Conservation (phyloP, 805 yeast species). For the Candida michaelii region DNA sequence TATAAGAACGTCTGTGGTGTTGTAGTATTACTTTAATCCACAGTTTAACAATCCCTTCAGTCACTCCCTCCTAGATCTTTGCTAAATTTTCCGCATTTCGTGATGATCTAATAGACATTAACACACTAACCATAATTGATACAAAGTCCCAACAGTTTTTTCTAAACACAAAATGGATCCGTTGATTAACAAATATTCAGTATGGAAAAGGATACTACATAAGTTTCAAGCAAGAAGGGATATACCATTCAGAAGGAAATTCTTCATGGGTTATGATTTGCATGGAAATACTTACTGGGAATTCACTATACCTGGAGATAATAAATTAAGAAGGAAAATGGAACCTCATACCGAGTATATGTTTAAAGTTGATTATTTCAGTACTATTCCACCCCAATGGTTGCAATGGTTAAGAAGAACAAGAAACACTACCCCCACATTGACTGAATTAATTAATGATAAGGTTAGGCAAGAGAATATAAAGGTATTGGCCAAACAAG, state of each 20-base stretch:
- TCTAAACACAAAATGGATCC: constrained; percentile 48
- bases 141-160: no score
- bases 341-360: constrained; percentile 51
- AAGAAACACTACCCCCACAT: constrained; percentile 56
- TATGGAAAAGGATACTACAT: constrained; percentile 49
- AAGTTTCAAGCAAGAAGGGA: constrained; percentile 60
- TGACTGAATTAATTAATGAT: constrained; percentile 62
- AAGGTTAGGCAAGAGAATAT: constrained; percentile 53
- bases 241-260: constrained; percentile 68
- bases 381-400: constrained; percentile 71
- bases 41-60: background rate
- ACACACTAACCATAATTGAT: no score
- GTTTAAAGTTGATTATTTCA: constrained; percentile 58
- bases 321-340: constrained; percentile 59
- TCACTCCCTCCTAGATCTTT: background rate
- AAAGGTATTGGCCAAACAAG: constrained; percentile 49
- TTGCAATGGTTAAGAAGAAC: constrained; percentile 75
- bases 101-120: constrained; percentile 1
- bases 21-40: no score
- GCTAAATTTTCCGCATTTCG: constrained; percentile 6
- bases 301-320: constrained; percentile 54
- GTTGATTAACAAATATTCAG: constrained; percentile 47
- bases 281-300: constrained; percentile 89
- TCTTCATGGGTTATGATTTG: constrained; percentile 76
- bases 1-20: no score